Percentiles rank a stretch among this genome's conserved stretches.
Conservation (phyloP, 176 grass and related monocot species). For the Panicum miliaceum region DNA sequence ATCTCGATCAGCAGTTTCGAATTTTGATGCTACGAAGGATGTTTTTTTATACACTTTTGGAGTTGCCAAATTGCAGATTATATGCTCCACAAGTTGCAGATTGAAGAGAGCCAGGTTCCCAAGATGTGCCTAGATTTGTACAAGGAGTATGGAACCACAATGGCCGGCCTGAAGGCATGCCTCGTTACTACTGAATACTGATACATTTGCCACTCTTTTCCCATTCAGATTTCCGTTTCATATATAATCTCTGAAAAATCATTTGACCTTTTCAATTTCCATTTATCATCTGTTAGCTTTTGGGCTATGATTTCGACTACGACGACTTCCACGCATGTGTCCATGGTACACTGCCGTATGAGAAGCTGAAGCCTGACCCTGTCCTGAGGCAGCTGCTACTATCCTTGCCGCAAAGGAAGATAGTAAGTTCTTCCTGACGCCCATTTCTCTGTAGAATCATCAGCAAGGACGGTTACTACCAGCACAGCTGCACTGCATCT, state of each 20-base stretch:
- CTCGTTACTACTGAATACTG: neutral
- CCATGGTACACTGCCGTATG: slow-evolving; percentile 80
- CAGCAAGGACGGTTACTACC: neutral
- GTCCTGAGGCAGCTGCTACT: slow-evolving; percentile 75
- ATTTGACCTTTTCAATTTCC: neutral
- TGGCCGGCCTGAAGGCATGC: slow-evolving; percentile 88
- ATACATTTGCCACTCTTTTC: neutral
- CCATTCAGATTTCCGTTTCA: neutral
- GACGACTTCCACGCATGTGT: slow-evolving; percentile 85
- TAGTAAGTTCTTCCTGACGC: slow-evolving; percentile 44
- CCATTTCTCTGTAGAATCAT: neutral
- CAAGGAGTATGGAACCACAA: slow-evolving; percentile 90
- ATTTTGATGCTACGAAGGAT: neutral
- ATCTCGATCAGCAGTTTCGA: neutral
- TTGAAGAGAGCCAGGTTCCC: slow-evolving; percentile 69
- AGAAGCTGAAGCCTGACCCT: slow-evolving; percentile 78
- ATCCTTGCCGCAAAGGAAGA: slow-evolving; percentile 85
- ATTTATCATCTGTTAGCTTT: slow-evolving; percentile 24
- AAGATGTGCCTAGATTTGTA: slow-evolving; percentile 92
- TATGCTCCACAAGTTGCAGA: slow-evolving; percentile 74
- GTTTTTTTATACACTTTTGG: neutral
- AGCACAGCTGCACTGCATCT: no score
- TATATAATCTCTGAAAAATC: neutral
- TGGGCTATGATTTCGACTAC: slow-evolving; percentile 77
- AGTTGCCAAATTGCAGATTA: slow-evolving; percentile 61